Conservation (phyloP, 2,329 filamentous ascomycete species). For the Epichloe gansuensis region DNA sequence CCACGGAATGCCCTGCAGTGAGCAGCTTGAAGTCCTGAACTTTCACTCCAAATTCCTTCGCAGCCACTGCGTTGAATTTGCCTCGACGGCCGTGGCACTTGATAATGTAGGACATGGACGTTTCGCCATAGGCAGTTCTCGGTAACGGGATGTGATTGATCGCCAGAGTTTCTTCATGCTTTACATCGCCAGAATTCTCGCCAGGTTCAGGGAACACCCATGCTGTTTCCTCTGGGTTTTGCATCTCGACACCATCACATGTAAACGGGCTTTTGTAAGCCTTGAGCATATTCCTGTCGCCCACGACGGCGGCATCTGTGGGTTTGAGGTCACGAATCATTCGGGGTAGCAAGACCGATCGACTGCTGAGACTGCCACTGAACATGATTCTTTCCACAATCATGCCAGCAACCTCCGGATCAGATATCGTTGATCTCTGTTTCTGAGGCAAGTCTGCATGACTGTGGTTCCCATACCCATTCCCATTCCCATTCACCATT, state of each 20-base stretch:
- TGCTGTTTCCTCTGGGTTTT: constrained; percentile 13
- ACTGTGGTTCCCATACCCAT: background rate
- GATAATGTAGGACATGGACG: constrained; percentile 76
- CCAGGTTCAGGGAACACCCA: constrained; percentile 16
- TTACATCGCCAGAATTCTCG: constrained; percentile 6
- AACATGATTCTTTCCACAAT: constrained; percentile 25
- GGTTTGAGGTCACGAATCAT: constrained; percentile 18
- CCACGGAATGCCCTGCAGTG: constrained; percentile 48
- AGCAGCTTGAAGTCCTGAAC: constrained; percentile 46
- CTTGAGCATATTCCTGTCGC: constrained; percentile 50
- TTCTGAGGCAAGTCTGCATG: constrained; percentile 2
- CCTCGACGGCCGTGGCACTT: constrained; percentile 65
- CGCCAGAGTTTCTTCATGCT: constrained; percentile 10
- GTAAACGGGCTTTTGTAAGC: constrained; percentile 51
- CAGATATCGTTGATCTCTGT: constrained; percentile 11
- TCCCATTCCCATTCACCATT: constrained; percentile 4
- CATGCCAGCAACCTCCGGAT: constrained; percentile 17
- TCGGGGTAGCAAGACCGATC: constrained; percentile 12
- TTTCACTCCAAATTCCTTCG: constrained; percentile 50
- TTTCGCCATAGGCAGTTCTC: constrained; percentile 47
- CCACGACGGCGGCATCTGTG: constrained; percentile 38
- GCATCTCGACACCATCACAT: constrained; percentile 9
- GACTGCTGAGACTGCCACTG: constrained; percentile 17
- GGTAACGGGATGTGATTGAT: constrained; percentile 40
- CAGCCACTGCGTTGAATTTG: constrained; percentile 59